Evolutionary conservation across 2,329 filamentous ascomycete genomes (phyloP).

Genomic region (Colletotrichum sp.): DNA sequence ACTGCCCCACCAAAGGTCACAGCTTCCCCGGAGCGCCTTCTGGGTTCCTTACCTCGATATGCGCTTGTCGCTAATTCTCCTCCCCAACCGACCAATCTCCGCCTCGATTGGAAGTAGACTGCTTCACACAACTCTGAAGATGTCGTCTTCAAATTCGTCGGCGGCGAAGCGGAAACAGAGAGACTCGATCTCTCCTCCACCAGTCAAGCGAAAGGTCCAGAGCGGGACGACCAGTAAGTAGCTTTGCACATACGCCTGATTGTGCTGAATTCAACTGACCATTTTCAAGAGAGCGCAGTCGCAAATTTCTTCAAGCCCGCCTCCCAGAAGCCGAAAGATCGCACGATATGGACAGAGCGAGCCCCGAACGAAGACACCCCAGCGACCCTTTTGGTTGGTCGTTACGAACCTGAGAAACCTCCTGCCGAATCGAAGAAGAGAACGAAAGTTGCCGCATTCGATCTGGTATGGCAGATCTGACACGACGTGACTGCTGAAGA

Average conservation of each 20-base stretch:
- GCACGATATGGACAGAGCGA: constrained; percentile 74
- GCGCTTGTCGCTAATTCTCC: not conserved
- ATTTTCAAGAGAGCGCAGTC: constrained; percentile 65
- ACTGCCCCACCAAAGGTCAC: not conserved
- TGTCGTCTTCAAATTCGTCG: constrained; percentile 7
- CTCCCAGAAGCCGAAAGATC: constrained; percentile 83
- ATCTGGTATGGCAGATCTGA: constrained; percentile 53
- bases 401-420: constrained; percentile 59
- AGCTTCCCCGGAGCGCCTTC: not conserved
- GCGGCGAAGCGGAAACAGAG: constrained; percentile 40
- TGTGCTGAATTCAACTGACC: not conserved
- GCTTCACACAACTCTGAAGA: not conserved
- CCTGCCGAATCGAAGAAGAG: constrained; percentile 39
- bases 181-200: constrained; percentile 58
- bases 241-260: not conserved
- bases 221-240: constrained; percentile 56
- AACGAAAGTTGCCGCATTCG: constrained; percentile 74
- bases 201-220: constrained; percentile 56
- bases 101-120: not conserved
- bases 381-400: constrained; percentile 75
- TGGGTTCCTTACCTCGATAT: not conserved
- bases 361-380: constrained; percentile 53
- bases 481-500: not conserved
- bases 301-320: constrained; percentile 87
- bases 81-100: not conserved